Conservation (phyloP, 768 basidiomycete genomes). For the Lactarius hengduanensis region DNA sequence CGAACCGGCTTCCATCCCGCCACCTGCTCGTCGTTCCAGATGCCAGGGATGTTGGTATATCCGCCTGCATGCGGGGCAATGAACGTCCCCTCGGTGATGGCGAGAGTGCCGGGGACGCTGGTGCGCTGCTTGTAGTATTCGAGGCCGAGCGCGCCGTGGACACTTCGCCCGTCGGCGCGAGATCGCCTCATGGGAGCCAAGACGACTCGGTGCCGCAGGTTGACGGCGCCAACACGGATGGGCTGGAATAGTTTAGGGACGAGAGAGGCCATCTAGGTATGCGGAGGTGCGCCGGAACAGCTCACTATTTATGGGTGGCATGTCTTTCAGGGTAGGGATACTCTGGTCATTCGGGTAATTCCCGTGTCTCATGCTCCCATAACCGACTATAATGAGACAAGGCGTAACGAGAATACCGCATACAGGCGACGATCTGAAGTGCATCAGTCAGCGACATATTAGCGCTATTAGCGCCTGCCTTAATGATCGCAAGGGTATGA, state of each 20-base stretch:
- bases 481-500: neutral
- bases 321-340: neutral
- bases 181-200: slow-evolving; percentile 53
- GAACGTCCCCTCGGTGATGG: slow-evolving; percentile 58
- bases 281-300: neutral
- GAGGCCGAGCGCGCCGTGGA: slow-evolving; percentile 38
- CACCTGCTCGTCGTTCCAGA: slow-evolving; percentile 52
- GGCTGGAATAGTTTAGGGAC: slow-evolving; percentile 44
- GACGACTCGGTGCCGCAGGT: slow-evolving; percentile 50
- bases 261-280: neutral
- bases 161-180: slow-evolving; percentile 40
- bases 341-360: no score
- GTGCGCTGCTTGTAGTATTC: slow-evolving; percentile 52
- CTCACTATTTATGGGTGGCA: neutral
- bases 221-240: slow-evolving; percentile 43
- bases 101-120: slow-evolving; percentile 48
- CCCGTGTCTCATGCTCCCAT: no score
- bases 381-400: no score
- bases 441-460: no score
- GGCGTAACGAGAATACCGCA: no score
- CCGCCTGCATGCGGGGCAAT: slow-evolving; percentile 53
- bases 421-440: no score
- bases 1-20: slow-evolving; percentile 52
- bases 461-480: no score
- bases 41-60: slow-evolving; percentile 46